phyloP scores from a whole-genome alignment of 129 eudicot genomes.

The Pulicaria dysenterica region DNA sequence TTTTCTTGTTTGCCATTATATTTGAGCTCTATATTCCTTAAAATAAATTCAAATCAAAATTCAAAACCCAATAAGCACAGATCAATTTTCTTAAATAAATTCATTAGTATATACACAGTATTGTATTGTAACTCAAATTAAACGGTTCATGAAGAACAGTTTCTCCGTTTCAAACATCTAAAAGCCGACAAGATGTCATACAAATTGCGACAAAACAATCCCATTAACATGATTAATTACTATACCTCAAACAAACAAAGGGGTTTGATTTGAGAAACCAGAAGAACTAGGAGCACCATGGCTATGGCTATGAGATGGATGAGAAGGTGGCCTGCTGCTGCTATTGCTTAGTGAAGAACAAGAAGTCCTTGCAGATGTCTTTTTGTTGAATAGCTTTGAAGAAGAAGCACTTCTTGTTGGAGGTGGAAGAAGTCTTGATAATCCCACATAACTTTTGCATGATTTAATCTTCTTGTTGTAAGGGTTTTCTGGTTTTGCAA shows the following conservation, averaged over 20 bases:
- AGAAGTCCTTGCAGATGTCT: slow-evolving; percentile 41
- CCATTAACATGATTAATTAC: not conserved
- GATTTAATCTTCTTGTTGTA: slow-evolving; percentile 65
- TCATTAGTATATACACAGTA: slow-evolving; percentile 36
- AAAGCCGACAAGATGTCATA: slow-evolving; percentile 11
- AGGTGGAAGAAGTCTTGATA: slow-evolving; percentile 35
- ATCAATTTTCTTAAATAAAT: slow-evolving; percentile 25
- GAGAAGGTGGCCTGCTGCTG: slow-evolving; percentile 50
- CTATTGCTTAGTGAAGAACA: slow-evolving; percentile 42
- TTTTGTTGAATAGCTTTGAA: slow-evolving; percentile 49
- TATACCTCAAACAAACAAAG: slow-evolving; percentile 44
- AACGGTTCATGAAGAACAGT: slow-evolving; percentile 14
- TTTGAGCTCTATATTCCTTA: no score
- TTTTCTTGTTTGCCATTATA: no score
- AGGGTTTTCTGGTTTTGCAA: slow-evolving; percentile 77
- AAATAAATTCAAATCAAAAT: no score
- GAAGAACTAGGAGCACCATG: slow-evolving; percentile 37
- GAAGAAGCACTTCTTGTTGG: slow-evolving; percentile 40
- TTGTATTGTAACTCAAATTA: slow-evolving; percentile 32
- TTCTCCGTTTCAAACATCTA: slow-evolving; percentile 17
- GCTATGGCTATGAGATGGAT: slow-evolving; percentile 45
- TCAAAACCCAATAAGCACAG: not conserved
- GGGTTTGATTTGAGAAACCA: slow-evolving; percentile 44
- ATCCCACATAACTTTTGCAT: slow-evolving; percentile 56
- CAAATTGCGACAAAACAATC: not conserved